Base-by-base conservation (phyloP, 2,329 filamentous ascomycete genomes). In the Colletotrichum orbiculare region DNA sequence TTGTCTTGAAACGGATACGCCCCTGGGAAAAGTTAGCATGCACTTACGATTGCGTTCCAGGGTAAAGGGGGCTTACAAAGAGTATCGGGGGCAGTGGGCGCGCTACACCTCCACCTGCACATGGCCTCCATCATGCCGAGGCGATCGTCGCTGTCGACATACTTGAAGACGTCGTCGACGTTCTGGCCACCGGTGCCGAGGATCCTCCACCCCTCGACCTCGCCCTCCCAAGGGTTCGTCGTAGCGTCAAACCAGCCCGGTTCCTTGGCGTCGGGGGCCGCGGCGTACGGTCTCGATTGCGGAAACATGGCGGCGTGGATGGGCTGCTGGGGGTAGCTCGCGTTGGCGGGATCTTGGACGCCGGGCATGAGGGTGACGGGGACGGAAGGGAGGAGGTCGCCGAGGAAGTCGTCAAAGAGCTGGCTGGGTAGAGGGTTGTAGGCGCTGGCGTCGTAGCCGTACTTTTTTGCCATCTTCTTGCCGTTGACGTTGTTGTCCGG, bases 1-100 rank as follows among this genome's bases (percentile, higher is more conserved):
- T 93, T 87, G 15, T 96, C 92, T 77, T 98, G 94, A 78, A 97
- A 99, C 0, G 96, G 96, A 74, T 98, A 99, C 73, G 92, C 94
- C 92, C 93, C 93, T 94, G 66, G n/a, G 52, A 8, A 2, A 34
- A 15, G 49, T 71, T 53, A 69, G 68, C 38, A 61, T 58, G 3
- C 34, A 17, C 52, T 15, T 6, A 39, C 34, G 37, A 9, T 58
- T 11, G 3, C 45, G 41, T 13, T 35, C 10, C 49, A n/a, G 48
- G n/a, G n/a, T 35, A 56, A 35, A 56, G 34, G 61, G 15, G 11
- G 82, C 91, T 83, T 83, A 95, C 94, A 97, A 47, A 99, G 76
- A 0, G 96, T 99, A 77, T 99, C 96, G 0, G 96, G 96, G 2
- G 96, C 96, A 0, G 96, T 99, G 2, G 96, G 96, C 6, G 96